A percentile compares a stretch with the other conserved stretches of the same genome.
phyloP scores from a whole-genome alignment of 1,284 basidiomycete genomes.

The Microbotryum violaceum region DNA sequence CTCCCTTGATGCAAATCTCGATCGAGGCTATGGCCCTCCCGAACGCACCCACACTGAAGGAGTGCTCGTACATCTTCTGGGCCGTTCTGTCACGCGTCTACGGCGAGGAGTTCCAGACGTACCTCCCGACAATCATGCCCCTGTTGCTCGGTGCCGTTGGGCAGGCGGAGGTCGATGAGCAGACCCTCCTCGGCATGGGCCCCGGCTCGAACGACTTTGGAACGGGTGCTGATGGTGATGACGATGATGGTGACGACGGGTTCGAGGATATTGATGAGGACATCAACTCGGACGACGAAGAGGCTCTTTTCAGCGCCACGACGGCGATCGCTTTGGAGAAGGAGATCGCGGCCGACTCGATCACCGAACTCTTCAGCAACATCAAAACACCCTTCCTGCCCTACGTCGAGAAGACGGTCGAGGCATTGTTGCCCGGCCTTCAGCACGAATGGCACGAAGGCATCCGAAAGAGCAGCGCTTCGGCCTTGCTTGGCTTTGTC shows the following conservation, averaged over 20 bases:
- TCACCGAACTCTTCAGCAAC: constrained; percentile 80
- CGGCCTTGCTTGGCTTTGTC: constrained; percentile 82
- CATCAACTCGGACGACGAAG: constrained; percentile 70
- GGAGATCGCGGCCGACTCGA: constrained; percentile 95
- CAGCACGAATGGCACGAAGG: constrained; percentile 91
- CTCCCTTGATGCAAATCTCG: constrained; percentile 89
- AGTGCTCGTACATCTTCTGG: constrained; percentile 98
- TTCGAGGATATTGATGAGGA: constrained; percentile 63
- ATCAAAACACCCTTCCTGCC: constrained; percentile 83
- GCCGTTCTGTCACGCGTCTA: constrained; percentile 96
- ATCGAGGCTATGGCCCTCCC: constrained; percentile 85
- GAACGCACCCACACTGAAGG: constrained; percentile 72
- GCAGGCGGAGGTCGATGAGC: constrained; percentile 51
- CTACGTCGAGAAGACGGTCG: constrained; percentile 60
- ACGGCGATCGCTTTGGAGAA: constrained; percentile 98
- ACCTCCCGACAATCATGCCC: constrained; percentile 79
- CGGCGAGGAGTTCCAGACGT: constrained; percentile 84
- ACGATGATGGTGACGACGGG: constrained; percentile 50
- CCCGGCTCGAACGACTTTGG: constrained; percentile 57
- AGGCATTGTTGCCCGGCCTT: constrained; percentile 74
- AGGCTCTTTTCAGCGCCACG: constrained; percentile 57
- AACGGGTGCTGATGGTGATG: constrained; percentile 44
- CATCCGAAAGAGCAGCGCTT: constrained; percentile 87
- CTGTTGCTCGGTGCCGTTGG: constrained; percentile 75
- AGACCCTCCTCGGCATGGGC: constrained; percentile 42